phyloP scores from a whole-genome alignment of 176 grass and related monocot species.

The Tuctoria greenei region DNA sequence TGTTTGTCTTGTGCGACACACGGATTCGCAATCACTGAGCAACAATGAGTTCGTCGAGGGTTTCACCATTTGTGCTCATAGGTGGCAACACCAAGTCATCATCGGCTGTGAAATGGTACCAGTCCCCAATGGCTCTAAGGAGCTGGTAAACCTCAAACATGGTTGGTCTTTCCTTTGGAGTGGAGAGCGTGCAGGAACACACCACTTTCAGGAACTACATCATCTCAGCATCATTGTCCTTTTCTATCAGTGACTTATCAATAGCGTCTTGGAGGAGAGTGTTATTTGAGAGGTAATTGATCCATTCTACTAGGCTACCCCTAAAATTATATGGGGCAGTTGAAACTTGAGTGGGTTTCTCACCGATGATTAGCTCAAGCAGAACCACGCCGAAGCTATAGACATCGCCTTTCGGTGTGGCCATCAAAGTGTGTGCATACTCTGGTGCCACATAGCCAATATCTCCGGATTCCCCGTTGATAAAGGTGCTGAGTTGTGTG shows the following conservation, averaged over 20 bases:
- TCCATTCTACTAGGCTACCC: slow-evolving; percentile 78
- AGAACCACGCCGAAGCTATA: slow-evolving; percentile 85
- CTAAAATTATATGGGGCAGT: slow-evolving; percentile 68
- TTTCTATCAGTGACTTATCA: slow-evolving; percentile 64
- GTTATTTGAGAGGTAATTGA: slow-evolving; percentile 63
- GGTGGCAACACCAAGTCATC: slow-evolving; percentile 71
- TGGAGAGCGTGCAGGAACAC: slow-evolving; percentile 55
- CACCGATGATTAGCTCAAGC: slow-evolving; percentile 72
- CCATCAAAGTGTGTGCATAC: slow-evolving; percentile 65
- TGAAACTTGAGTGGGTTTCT: slow-evolving; percentile 80
- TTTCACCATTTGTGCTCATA: slow-evolving; percentile 50
- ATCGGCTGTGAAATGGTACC: slow-evolving; percentile 59
- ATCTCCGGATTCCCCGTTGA: slow-evolving; percentile 84
- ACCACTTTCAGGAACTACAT: slow-evolving; percentile 80
- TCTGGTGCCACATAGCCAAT: slow-evolving; percentile 85
- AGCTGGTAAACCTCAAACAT: slow-evolving; percentile 96
- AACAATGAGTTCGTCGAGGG: slow-evolving; percentile 72
- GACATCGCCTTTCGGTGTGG: slow-evolving; percentile 78
- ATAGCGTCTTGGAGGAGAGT: slow-evolving; percentile 55
- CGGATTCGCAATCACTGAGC: slow-evolving; percentile 39
- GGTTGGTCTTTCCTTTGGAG: slow-evolving; percentile 79
- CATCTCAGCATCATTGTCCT: slow-evolving; percentile 52
- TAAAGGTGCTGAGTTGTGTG: slow-evolving; percentile 92
- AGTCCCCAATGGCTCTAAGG: slow-evolving; percentile 76
- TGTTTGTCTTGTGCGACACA: slow-evolving; percentile 16